Evolutionary conservation across 139 green algal genomes (phyloP).

Genomic region (Chlamydomonas asymmetrica): DNA sequence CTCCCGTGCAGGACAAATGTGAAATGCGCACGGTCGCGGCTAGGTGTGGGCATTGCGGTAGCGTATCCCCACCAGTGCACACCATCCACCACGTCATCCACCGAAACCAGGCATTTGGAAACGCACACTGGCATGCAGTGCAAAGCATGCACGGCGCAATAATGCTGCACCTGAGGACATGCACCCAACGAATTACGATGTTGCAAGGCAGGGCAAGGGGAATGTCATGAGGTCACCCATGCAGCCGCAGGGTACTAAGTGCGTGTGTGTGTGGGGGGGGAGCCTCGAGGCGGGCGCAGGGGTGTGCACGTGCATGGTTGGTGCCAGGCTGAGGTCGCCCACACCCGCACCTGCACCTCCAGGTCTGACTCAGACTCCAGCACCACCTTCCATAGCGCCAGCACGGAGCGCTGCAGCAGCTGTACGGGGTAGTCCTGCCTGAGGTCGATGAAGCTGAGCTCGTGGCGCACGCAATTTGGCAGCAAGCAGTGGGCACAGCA

Average conservation of each 20-base stretch:
- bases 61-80: too few relatives aligned
- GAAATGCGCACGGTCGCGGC: too few relatives aligned
- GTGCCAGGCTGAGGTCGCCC: too few relatives aligned
- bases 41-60: too few relatives aligned
- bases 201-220: background rate
- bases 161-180: background rate
- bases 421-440: slow-evolving; percentile 33
- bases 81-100: too few relatives aligned
- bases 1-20: too few relatives aligned
- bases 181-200: background rate
- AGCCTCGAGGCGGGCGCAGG: background rate
- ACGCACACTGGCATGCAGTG: too few relatives aligned
- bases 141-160: too few relatives aligned
- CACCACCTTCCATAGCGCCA: slow-evolving; percentile 52
- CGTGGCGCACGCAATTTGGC: too few relatives aligned
- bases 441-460: slow-evolving; percentile 32
- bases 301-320: background rate
- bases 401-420: slow-evolving; percentile 24
- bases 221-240: background rate
- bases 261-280: background rate
- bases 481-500: too few relatives aligned
- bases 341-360: slow-evolving; percentile 40
- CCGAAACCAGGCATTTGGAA: too few relatives aligned
- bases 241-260: background rate
- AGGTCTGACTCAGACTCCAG: slow-evolving; percentile 32